Evolutionary conservation across 2,329 filamentous ascomycete genomes (phyloP), one percentile per base, ranked within the genome.

Genomic region (Metarhizium anisopliae): DNA sequence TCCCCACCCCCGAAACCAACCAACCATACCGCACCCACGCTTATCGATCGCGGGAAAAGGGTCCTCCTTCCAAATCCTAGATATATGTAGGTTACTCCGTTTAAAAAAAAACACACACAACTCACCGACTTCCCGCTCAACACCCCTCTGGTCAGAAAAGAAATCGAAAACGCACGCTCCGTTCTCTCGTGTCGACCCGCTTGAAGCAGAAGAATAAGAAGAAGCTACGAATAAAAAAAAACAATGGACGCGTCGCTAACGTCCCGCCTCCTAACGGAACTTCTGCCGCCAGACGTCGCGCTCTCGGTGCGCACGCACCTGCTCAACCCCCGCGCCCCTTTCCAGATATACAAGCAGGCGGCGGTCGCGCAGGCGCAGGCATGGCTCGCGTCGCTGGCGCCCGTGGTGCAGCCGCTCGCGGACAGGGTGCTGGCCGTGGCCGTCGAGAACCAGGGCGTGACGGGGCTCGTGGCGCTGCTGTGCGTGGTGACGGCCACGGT

Each of bases 401-500:
- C 78, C 4, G 53, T 77, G 55, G 51, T 80, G 30, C 67, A 70
- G 53, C 75, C 78, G 4, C 52, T 76, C 14, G 57, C 76, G 54
- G 74, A 79, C 64, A 70, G 69, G 56, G 61, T 65, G 8, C 56
- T 73, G 53, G 59, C 64, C 35, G 59, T 67, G 18, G 66, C 74
- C 38, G 62, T 64, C 42, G 68, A 68, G 25, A 68, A 72, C 64
- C 67, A 71, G 61, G 67, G 66, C 47, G 58, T 66, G 47, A 62
- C 68, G 57, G 66, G 67, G 53, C 56, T 68, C 53, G 56, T 70
- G 52, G 62, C 70, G 13, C 66, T 70, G 50, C 63, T 71, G 40
- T 62, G 68, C 32, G 59, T 71, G 14, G 59, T 72, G 55, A 71
- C 86, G 49, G 62, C 84, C 35, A 72, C 84, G 55, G 70, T 93